Conservation (phyloP, 1,284 basidiomycete species). For the Cryptococcus neoformans region DNA sequence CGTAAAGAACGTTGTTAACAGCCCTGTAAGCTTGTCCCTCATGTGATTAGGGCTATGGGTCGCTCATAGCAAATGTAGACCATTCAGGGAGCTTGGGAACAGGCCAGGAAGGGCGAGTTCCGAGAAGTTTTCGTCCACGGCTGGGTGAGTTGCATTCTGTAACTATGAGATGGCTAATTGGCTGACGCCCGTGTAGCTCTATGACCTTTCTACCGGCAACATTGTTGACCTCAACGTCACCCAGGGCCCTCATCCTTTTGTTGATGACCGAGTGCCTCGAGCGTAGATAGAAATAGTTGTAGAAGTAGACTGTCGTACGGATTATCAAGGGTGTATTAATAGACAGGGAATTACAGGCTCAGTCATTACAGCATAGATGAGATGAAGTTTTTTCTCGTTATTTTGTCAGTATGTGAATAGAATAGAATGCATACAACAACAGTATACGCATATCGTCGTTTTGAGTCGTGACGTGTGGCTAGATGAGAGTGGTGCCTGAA, state of each 20-base stretch:
- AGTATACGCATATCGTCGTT: no score
- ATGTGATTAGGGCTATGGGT: neutral
- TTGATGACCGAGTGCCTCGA: conserved; percentile 1
- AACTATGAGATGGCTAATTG: neutral
- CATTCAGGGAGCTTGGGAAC: conserved; percentile 68
- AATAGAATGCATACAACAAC: no score
- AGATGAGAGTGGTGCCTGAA: no score
- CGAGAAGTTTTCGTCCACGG: conserved; percentile 67
- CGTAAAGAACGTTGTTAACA: conserved; percentile 66
- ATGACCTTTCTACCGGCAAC: conserved; percentile 66
- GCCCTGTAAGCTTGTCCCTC: conserved; percentile 38
- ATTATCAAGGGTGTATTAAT: no score
- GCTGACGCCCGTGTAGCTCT: conserved; percentile 52
- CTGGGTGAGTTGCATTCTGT: conserved; percentile 51
- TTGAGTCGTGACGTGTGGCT: no score
- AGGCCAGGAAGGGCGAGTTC: conserved; percentile 52
- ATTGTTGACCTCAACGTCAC: conserved; percentile 65
- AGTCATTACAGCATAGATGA: no score
- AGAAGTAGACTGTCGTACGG: no score
- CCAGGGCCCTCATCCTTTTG: conserved; percentile 25
- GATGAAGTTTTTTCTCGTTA: no score
- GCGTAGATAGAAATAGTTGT: no score
- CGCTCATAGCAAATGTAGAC: conserved; percentile 41
- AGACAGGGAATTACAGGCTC: no score
- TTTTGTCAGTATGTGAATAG: no score